phyloP scores from a whole-genome alignment of 2,329 filamentous ascomycete species.

The Fusarium euwallaceae region DNA sequence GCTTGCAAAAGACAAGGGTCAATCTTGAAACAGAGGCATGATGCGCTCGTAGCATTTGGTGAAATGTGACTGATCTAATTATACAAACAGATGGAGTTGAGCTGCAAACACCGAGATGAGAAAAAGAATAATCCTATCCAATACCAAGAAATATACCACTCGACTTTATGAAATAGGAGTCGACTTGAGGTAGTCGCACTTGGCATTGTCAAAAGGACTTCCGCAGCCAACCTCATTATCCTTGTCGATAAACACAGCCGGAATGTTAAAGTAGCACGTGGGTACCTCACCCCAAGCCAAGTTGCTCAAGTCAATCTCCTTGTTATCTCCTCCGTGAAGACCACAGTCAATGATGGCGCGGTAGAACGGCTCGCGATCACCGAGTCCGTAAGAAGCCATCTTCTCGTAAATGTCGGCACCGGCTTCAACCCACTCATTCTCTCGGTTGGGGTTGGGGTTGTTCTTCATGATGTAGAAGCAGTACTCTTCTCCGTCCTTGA shows the following conservation, averaged over 20 bases:
- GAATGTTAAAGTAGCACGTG: constrained; percentile 27
- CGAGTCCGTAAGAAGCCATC: constrained; percentile 30
- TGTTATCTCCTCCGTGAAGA: background rate
- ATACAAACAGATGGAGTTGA: background rate
- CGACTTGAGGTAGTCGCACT: constrained; percentile 12
- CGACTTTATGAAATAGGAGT: constrained; percentile 9
- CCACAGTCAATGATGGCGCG: constrained; percentile 27
- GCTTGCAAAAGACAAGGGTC: background rate
- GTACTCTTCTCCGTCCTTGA: constrained; percentile 22
- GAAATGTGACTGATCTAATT: background rate
- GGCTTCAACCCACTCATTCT: constrained; percentile 12
- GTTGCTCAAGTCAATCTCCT: background rate
- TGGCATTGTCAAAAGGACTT: background rate
- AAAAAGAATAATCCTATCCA: background rate
- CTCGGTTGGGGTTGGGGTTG: background rate
- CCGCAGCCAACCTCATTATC: constrained; percentile 17
- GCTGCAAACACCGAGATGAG: background rate
- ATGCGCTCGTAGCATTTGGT: background rate
- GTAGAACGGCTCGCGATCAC: constrained; percentile 24
- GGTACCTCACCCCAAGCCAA: constrained; percentile 17
- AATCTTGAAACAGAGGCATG: background rate
- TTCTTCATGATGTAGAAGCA: constrained; percentile 35
- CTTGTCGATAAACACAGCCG: constrained; percentile 21
- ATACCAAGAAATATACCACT: background rate
- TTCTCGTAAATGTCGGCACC: constrained; percentile 16